Evolutionary conservation across 768 basidiomycete genomes (phyloP), one percentile per base, ranked within the genome.

Genomic region (Panellus pusillus): DNA sequence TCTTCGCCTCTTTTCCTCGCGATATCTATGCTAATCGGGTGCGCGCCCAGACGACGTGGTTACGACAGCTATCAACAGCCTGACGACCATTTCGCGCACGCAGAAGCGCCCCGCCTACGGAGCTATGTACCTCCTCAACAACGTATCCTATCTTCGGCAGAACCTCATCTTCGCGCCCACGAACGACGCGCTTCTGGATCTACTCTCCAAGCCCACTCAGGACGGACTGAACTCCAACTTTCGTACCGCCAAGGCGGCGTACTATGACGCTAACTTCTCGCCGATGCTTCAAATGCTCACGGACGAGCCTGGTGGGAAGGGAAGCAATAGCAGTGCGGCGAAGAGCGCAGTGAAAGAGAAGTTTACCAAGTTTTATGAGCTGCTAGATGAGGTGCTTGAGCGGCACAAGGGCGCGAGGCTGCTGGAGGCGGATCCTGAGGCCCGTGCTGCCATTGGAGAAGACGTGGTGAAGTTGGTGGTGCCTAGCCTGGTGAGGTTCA

Each of bases 181-280:
- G 14, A 72, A 81, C 55, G 69, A 77, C 1, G 66, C 69, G 0
- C 69, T 87, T 3, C 67, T 72, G 14, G 65, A 74, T 9, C 67
- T 90, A 12, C 69, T 93, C 35, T 82, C 88, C 12, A 78, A 78
- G 27, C 78, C 83, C 1, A 78, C 87, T 0, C 72, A 79, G 41
- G 87, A 90, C 18, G 59, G 75, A 17, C 75, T 93, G 27, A 79
- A 81, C 55, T 86, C 84, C 6, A 83, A 81, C 54, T 89, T 84
- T 72, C 83, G 90, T 35, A 91, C 84, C 0, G 86, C 91, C 39
- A 91, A 91, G 68, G 88, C 90, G 9, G 86, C 77, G 4, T 93
- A 93, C 68, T 91, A 91, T 55, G 91, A 92, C 57, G 75, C 86
- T 19, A 93, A 91, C 69, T 91, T 88, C 67, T 83, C 85, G 7